These are phyloP conservation scores for Populus hybrid DNA, from an alignment of 441 rosid species.

Conservation along the genomic window DNA sequence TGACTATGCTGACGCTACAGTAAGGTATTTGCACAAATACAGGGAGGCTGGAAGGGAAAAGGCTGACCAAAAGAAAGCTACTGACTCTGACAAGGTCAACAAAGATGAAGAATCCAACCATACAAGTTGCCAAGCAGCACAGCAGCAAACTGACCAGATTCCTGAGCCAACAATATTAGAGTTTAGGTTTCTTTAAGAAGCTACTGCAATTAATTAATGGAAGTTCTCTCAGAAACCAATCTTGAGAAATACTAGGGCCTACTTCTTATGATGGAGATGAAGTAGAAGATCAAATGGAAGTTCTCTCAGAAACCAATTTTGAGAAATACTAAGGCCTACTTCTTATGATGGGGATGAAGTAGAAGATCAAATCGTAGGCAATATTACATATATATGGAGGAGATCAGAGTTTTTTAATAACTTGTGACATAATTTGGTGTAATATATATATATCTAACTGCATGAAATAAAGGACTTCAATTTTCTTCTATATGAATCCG, in stretches of 20 bases:
- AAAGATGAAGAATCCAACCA: constrained; percentile 25
- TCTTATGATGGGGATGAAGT: not conserved
- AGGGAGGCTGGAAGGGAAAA: constrained; percentile 67
- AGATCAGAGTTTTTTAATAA: not conserved
- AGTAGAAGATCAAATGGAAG: constrained; percentile 19
- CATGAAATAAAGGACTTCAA: too few relatives aligned
- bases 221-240: constrained; percentile 22
- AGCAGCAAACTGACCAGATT: constrained; percentile 12
- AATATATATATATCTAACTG: too few relatives aligned
- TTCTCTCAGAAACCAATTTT: constrained; percentile 24
- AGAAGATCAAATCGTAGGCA: not conserved
- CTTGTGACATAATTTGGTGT: not conserved
- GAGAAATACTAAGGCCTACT: not conserved
- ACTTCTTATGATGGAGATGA: not conserved
- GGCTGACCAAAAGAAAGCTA: constrained; percentile 18
- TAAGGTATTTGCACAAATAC: constrained; percentile 62
- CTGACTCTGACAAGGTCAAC: constrained; percentile 18
- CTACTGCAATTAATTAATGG: constrained; percentile 5
- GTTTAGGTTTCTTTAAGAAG: constrained; percentile 27
- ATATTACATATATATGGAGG: too few relatives aligned
- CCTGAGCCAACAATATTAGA: constrained; percentile 1
- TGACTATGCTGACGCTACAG: constrained; percentile 59
- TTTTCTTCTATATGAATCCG: not conserved
- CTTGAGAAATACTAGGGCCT: not conserved
- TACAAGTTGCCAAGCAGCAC: not conserved